Evolutionary conservation across 495 filamentous ascomycete species (phyloP).

Genomic region (Penicillium flavigenum): DNA sequence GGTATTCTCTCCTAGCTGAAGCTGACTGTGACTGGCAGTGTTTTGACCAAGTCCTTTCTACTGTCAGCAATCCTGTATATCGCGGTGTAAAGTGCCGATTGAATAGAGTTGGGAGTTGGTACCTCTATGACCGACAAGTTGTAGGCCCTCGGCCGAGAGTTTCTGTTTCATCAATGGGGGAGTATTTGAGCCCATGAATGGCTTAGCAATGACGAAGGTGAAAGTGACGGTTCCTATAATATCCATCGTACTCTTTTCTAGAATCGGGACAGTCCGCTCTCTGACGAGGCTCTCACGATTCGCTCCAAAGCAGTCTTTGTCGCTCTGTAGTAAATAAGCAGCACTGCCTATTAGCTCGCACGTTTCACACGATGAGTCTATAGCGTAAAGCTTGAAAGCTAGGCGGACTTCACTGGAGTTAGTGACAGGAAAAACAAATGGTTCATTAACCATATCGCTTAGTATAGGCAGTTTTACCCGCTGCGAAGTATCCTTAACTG

Average conservation of each 20-base stretch:
- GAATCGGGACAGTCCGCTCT: conserved; percentile 30
- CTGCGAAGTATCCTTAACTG: conserved; percentile 7
- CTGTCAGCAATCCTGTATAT: neutral
- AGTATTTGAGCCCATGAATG: neutral
- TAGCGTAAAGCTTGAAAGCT: conserved; percentile 23
- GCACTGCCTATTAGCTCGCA: conserved; percentile 20
- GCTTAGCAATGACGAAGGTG: conserved; percentile 28
- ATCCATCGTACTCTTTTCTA: conserved; percentile 23
- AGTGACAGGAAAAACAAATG: conserved; percentile 23
- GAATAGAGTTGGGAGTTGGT: neutral
- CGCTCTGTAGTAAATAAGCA: conserved; percentile 20
- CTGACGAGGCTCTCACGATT: conserved; percentile 33
- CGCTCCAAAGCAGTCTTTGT: conserved; percentile 14
- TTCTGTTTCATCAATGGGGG: neutral
- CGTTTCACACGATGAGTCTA: neutral
- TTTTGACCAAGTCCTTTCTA: conserved; percentile 28
- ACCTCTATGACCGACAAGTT: conserved; percentile 36
- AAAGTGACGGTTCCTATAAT: conserved; percentile 33
- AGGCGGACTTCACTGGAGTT: conserved; percentile 15
- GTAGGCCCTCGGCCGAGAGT: neutral
- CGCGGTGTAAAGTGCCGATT: neutral
- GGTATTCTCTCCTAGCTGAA: conserved; percentile 45
- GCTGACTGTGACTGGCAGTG: conserved; percentile 18
- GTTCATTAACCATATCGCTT: conserved; percentile 28
- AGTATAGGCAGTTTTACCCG: conserved; percentile 27